Base-by-base conservation (phyloP, 2,329 filamentous ascomycete genomes). In the Neonectria punicea region DNA sequence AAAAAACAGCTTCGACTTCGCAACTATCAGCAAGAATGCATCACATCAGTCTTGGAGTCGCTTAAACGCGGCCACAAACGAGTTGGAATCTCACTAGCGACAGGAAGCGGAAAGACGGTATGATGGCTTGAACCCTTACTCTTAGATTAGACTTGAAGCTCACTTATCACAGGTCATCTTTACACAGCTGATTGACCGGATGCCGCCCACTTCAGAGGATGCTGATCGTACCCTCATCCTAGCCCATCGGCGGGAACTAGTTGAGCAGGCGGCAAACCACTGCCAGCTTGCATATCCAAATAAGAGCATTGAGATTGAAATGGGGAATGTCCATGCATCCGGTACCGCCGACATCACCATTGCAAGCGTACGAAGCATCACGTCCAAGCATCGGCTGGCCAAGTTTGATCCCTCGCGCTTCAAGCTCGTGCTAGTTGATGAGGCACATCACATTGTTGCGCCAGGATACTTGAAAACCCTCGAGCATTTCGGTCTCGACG, bases 391-490 rank as follows among this genome's bases (percentile, higher is more conserved):
- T 57, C 88, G 96, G 2, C 85, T 98, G n/a, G 76, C 79, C 39
- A 98, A 97, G 76, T 98, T 95, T 73, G 88, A 97, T 70, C 92
- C 94, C 0, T 79, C 78, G 0, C 83, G 83, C 8, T 98, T 95
- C 84, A 99, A 99, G 80, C 87, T 99, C 0, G 83, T 99, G 0
- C 85, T 99, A 3, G 95, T 99, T 4, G 96, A 99, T 70, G 96
- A 99, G 80, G 96, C 95, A 5, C 96, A 99, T 77, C 96, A 99
- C 79, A 97, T 98, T 58, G 94, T 98, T 49, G 92, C 96, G 1
- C 85, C 88, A 2, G 89, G 90, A 8, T 98, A 98, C 75, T 84
- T 97, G 67, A 85, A 87, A 46, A 86, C 90, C 0, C 82, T 99
- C 53, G 83, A 86, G n/a, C 89, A 98, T 78, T 97, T 99, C 77